A percentile compares a stretch with the other conserved stretches of the same genome.
Conservation (phyloP, 805 yeast genomes). For the Cyberlindnera mycetangii region DNA sequence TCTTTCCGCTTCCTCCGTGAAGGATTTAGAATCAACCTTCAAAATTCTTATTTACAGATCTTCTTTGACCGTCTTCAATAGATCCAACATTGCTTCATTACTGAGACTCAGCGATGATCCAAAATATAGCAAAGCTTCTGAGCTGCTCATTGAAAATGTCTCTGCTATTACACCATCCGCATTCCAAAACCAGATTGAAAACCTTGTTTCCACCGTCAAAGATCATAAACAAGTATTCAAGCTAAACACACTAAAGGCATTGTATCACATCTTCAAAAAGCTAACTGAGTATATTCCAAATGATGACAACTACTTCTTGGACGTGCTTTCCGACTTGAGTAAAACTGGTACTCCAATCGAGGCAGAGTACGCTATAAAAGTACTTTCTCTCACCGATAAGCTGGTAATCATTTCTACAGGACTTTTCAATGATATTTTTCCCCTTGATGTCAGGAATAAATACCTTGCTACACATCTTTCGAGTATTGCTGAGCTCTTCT, state of each 20-base stretch:
- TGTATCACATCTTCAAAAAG: slow-evolving; percentile 54
- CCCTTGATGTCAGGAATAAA: slow-evolving; percentile 39
- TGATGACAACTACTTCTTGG: slow-evolving; percentile 39
- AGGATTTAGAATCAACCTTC: slow-evolving; percentile 50
- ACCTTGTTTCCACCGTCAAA: slow-evolving; percentile 42
- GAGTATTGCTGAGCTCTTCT: slow-evolving; percentile 56
- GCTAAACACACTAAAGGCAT: slow-evolving; percentile 47
- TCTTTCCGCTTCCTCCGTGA: slow-evolving; percentile 35
- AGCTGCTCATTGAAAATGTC: slow-evolving; percentile 55
- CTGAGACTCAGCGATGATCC: slow-evolving; percentile 38
- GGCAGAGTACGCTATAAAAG: slow-evolving; percentile 61
- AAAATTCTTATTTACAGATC: slow-evolving; percentile 60
- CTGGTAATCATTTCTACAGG: slow-evolving; percentile 39
- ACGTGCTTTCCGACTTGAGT: slow-evolving; percentile 45
- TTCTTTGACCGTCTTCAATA: slow-evolving; percentile 60
- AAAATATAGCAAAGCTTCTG: slow-evolving; percentile 37
- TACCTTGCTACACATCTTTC: slow-evolving; percentile 56
- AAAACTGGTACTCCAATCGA: slow-evolving; percentile 53
- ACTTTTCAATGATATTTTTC: slow-evolving; percentile 45
- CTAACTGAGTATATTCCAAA: slow-evolving; percentile 46
- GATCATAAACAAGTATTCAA: slow-evolving; percentile 18
- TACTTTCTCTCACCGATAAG: slow-evolving; percentile 46
- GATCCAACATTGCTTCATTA: slow-evolving; percentile 56
- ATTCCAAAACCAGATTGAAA: slow-evolving; percentile 55
- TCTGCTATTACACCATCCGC: slow-evolving; percentile 61